These are phyloP conservation scores for Leccinum longicurvipes DNA, from an alignment of 768 basidiomycete species.

Conservation along the genomic window DNA sequence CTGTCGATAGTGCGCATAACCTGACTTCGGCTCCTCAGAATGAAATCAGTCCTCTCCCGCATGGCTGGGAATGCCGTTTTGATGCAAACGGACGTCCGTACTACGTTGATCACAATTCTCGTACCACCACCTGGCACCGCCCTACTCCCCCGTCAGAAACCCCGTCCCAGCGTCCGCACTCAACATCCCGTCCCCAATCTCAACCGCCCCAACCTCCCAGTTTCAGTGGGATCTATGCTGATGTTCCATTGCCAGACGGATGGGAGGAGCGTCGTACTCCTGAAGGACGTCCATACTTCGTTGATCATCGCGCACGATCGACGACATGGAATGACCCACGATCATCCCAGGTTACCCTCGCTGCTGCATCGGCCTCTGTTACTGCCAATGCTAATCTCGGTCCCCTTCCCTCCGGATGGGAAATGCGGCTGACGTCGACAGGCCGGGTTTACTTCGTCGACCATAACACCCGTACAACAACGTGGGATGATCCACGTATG, in stretches of 20 bases:
- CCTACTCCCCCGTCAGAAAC: slow-evolving; percentile 30
- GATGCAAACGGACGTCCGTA: slow-evolving; percentile 68
- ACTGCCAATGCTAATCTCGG: slow-evolving; percentile 63
- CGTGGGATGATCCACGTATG: slow-evolving; percentile 91
- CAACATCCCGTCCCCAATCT: slow-evolving; percentile 15
- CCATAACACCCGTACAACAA: slow-evolving; percentile 84
- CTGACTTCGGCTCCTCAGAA: slow-evolving; percentile 44
- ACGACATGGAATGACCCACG: slow-evolving; percentile 93
- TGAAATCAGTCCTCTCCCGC: slow-evolving; percentile 60
- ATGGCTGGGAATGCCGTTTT: slow-evolving; percentile 80
- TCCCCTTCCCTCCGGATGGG: slow-evolving; percentile 88
- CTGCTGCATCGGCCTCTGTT: slow-evolving; percentile 41
- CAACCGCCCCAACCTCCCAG: slow-evolving; percentile 29
- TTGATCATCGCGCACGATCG: slow-evolving; percentile 77
- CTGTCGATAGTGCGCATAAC: slow-evolving; percentile 3
- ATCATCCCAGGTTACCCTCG: slow-evolving; percentile 44
- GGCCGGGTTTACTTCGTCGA: slow-evolving; percentile 90
- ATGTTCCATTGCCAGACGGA: slow-evolving; percentile 76
- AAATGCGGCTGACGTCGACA: slow-evolving; percentile 88
- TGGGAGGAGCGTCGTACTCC: slow-evolving; percentile 92
- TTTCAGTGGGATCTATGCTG: slow-evolving; percentile 40
- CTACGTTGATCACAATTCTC: slow-evolving; percentile 84
- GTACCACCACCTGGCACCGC: slow-evolving; percentile 79
- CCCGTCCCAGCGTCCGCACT: slow-evolving; percentile 15
- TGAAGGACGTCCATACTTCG: slow-evolving; percentile 77